These are phyloP conservation scores for Wallemia mellicola DNA, from an alignment of 1,284 basidiomycete genomes.

Conservation along the genomic window DNA sequence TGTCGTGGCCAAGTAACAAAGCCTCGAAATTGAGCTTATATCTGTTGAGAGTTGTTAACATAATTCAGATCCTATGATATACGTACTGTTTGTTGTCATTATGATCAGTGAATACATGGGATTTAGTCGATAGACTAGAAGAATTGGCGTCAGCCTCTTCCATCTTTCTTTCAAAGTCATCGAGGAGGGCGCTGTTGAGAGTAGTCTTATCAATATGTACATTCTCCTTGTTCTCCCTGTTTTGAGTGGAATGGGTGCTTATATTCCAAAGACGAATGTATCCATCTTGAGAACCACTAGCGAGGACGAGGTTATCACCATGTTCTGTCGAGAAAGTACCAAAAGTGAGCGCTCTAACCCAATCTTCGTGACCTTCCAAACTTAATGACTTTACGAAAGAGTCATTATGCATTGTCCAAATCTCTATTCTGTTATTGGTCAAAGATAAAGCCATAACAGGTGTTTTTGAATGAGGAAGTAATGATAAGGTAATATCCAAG, in stretches of 20 bases:
- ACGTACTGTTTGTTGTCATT: neutral
- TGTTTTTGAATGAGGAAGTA: conserved; percentile 32
- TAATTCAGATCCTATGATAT: neutral
- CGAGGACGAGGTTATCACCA: conserved; percentile 25
- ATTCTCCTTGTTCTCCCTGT: conserved; percentile 7
- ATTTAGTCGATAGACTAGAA: conserved; percentile 36
- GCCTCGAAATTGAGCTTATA: conserved; percentile 66
- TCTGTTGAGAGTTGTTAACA: conserved; percentile 8
- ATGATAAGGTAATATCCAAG: conserved; percentile 31
- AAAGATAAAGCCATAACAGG: conserved; percentile 40
- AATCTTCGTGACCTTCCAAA: conserved; percentile 74
- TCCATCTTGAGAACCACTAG: conserved; percentile 73
- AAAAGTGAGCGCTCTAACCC: conserved; percentile 55
- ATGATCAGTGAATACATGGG: conserved; percentile 36
- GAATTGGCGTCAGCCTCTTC: conserved; percentile 28
- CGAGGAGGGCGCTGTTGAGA: conserved; percentile 35
- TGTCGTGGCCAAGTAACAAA: conserved; percentile 68
- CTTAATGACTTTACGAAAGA: conserved; percentile 17
- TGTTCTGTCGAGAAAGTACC: conserved; percentile 15
- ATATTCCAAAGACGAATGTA: conserved; percentile 73
- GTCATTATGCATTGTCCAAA: conserved; percentile 37
- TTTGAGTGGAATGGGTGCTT: conserved; percentile 19
- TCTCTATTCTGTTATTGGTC: conserved; percentile 42
- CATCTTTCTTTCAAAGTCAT: conserved; percentile 57
- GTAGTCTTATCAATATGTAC: conserved; percentile 5